A percentile compares a stretch with the other conserved stretches of the same genome.
Conservation (phyloP, 73 alveolate species). For the Breviolum minutum region DNA sequence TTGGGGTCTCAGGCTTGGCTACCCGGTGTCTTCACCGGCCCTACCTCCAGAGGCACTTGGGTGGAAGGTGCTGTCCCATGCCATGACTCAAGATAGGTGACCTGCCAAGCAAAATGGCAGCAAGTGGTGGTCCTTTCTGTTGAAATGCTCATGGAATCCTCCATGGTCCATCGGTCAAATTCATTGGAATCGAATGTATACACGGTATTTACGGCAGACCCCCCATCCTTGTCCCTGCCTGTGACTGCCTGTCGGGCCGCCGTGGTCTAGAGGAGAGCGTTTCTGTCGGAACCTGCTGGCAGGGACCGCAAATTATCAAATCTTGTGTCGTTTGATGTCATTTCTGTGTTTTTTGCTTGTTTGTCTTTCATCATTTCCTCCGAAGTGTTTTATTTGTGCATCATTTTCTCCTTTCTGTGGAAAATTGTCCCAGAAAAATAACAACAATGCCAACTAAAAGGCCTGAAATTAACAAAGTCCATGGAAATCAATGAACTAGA, state of each 20-base stretch:
- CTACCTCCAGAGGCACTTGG: conserved; percentile 72
- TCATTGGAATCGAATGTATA: no score
- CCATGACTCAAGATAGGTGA: conserved; percentile 62
- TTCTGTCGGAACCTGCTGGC: conserved; percentile 27
- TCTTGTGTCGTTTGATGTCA: not conserved
- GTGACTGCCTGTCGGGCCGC: not conserved
- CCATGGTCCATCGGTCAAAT: no score
- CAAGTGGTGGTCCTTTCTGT: no score
- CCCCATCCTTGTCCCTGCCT: conserved; percentile 7
- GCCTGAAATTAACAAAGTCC: no score
- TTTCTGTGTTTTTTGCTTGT: not conserved
- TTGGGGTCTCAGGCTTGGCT: not conserved
- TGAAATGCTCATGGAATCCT: no score
- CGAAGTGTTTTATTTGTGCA: no score
- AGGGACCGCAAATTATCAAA: not conserved
- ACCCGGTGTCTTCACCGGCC: conserved; percentile 31
- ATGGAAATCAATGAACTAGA: no score
- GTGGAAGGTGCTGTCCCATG: conserved; percentile 45
- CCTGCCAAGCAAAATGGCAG: not conserved
- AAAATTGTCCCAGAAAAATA: no score
- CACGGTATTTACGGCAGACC: no score
- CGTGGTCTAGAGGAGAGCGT: conserved; percentile 63
- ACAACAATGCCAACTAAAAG: no score
- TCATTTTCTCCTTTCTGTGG: no score
- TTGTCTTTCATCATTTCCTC: not conserved